Evolutionary conservation across 805 yeast species (phyloP), one percentile per base, ranked within the genome.

Genomic region (Metschnikowia santaceciliae): DNA sequence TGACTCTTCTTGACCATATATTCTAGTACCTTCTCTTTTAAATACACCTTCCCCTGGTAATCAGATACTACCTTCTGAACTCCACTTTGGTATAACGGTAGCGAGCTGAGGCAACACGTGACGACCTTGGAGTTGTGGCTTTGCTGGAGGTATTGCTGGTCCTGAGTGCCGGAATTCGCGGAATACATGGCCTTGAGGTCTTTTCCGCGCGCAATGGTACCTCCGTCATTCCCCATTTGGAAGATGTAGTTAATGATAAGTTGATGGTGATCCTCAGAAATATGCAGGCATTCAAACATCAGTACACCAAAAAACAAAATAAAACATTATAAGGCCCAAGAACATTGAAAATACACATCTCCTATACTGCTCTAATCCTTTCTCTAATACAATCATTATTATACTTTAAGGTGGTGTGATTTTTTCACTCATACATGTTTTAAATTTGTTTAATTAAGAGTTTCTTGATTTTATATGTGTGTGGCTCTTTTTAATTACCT

Each of bases 11-110:
- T 7, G 2, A 86, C 55, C 4, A 90, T 61, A 61, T 76, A 73
- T 58, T 84, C 84, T 6, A 90, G 60, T 0, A 87, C 63, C 30
- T 82, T 66, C 51, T 82, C 87, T 54, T 86, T 87, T 55, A 84
- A 80, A 64, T 77, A 86, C 4, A 90, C 60, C 32, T 71, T 62
- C 0, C 97, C 97, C 46, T 69, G 69, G 61, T 74, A 83, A 65
- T 90, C 96, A 33, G 88, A 78, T 1, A 86, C 85, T 1, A 88
- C 68, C 0, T 85, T 86, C 4, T 54, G 56, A 14, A 50, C 56
- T 13, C 57, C 58, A 26, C 57, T 51, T 4, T 59, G 60, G n/a
- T 58, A 54, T 17, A 88, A 70, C 2, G 71, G 57, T 55, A 73
- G 51, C 63, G 73, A 40, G 59, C 77, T 23, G 73, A 75, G 35